phyloP scores from a whole-genome alignment of 2,329 filamentous ascomycete genomes.

The Exophiala xenobiotica region DNA sequence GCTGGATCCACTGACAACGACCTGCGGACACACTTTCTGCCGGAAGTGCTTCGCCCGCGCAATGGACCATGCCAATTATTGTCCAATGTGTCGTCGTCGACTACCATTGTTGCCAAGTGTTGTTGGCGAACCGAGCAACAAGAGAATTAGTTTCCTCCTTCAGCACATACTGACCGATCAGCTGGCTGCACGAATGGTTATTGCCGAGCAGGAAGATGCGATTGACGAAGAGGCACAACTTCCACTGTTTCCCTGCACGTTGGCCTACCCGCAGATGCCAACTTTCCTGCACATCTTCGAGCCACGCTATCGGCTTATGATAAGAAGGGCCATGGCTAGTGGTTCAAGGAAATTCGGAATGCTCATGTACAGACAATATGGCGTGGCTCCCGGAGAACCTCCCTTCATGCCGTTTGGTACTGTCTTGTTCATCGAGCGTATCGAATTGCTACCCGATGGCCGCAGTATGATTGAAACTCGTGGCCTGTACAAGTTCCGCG shows the following conservation, averaged over 20 bases:
- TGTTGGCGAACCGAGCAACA: constrained; percentile 58
- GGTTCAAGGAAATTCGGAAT: constrained; percentile 79
- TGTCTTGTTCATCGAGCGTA: constrained; percentile 70
- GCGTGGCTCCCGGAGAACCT: constrained; percentile 52
- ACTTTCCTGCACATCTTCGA: constrained; percentile 92
- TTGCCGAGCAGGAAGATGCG: constrained; percentile 57
- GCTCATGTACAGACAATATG: constrained; percentile 66
- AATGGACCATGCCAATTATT: constrained; percentile 73
- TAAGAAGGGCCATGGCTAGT: constrained; percentile 69
- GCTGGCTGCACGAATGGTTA: constrained; percentile 56
- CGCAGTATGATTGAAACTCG: constrained; percentile 77
- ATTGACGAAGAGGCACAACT: constrained; percentile 59
- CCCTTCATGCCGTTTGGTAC: constrained; percentile 76
- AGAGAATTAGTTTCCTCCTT: constrained; percentile 62
- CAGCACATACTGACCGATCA: constrained; percentile 69
- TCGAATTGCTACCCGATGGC: constrained; percentile 73
- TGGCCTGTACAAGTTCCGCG: constrained; percentile 73
- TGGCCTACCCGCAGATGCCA: constrained; percentile 78
- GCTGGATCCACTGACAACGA: constrained; percentile 77
- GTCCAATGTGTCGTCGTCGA: constrained; percentile 73
- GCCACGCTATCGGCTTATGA: constrained; percentile 87
- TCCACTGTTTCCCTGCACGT: constrained; percentile 76
- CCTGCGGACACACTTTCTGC: constrained; percentile 88
- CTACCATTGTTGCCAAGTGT: constrained; percentile 56
- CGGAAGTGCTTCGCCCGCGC: constrained; percentile 73